These are phyloP conservation scores for Fusarium paranaense DNA, from an alignment of 2,329 filamentous ascomycete genomes.

Conservation along the genomic window DNA sequence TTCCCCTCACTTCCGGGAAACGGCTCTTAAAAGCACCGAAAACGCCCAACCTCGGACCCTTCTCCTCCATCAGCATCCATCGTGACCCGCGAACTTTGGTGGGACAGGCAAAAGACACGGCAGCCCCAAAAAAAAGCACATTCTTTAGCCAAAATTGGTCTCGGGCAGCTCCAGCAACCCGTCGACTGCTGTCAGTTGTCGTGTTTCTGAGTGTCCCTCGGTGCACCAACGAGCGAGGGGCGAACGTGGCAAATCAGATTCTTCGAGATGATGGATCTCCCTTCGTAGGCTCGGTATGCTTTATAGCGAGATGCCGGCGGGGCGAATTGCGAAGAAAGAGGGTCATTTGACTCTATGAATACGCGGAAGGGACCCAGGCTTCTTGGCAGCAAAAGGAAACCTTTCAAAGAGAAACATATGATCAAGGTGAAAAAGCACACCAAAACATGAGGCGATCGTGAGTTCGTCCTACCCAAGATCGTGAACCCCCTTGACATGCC, in stretches of 20 bases:
- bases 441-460: not conserved
- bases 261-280: conserved; percentile 10
- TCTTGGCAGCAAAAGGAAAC: not conserved
- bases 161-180: not conserved
- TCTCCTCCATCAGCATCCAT: conserved; percentile 28
- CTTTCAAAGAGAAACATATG: not conserved
- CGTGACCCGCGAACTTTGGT: conserved; percentile 31
- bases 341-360: not conserved
- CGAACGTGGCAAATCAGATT: conserved; percentile 11
- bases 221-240: conserved; percentile 12
- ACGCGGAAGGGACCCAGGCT: not conserved
- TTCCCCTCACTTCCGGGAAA: conserved; percentile 32
- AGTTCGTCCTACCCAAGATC: conserved; percentile 1
- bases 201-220: conserved; percentile 1
- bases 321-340: conserved; percentile 10
- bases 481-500: not conserved
- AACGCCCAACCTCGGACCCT: conserved; percentile 15
- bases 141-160: conserved; percentile 1
- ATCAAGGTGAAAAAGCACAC: not conserved
- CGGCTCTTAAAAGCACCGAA: conserved; percentile 37
- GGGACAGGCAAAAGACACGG: conserved; percentile 7
- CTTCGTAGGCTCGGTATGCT: conserved; percentile 34
- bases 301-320: conserved; percentile 43
- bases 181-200: conserved; percentile 10
- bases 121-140: conserved; percentile 3